Evolutionary conservation across 495 filamentous ascomycete genomes (phyloP), one percentile per base, ranked within the genome.

Genomic region (Ramalina peruviana): DNA sequence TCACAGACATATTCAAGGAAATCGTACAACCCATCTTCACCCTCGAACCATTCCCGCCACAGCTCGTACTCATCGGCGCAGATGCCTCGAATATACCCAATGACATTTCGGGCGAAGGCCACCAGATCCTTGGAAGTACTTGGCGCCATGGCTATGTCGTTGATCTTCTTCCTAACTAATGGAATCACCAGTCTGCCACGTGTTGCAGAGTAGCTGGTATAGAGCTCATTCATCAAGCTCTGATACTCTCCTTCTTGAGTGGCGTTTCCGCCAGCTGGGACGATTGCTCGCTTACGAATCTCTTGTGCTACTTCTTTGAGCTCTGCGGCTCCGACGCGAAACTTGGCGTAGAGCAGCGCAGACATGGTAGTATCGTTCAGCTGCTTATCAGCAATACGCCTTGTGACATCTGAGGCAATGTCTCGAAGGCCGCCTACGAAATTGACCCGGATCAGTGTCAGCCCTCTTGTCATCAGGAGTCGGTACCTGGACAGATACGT

Each of bases 361-460:
- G 85, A 86, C 66, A 85, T 74, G 0, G 85, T 82, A 3, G 83
- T 83, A 55, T 87, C 84, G 48, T 83, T 88, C 43, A 86, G 69
- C 46, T 83, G 79, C 40, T 76, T 73, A 53, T 84, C 78, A 25
- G 79, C 73, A 46, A 87, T 76, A 41, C 82, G 79, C 55, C 80
- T 83, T 10, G 78, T 71, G 11, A 86, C 81, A 54, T 80, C 83
- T 33, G 78, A 71, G 40, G 83, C 74, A 44, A 82, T 80, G 45
- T 88, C 84, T 27, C 78, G 74, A 4, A 87, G 66, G 15, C 77
- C 66, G 39, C 83, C 71, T 9, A 95, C 80, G 39, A 94, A 86
- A 54, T 88, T 83, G 48, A 90, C 90, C 16, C 92, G 82, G 37
- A 93, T 88, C 21, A 95, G 75, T 0, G 83, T 87, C 25, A 87